Evolutionary conservation across 208 protist species (phyloP).

Genomic region (Leishmania martiniquensis): DNA sequence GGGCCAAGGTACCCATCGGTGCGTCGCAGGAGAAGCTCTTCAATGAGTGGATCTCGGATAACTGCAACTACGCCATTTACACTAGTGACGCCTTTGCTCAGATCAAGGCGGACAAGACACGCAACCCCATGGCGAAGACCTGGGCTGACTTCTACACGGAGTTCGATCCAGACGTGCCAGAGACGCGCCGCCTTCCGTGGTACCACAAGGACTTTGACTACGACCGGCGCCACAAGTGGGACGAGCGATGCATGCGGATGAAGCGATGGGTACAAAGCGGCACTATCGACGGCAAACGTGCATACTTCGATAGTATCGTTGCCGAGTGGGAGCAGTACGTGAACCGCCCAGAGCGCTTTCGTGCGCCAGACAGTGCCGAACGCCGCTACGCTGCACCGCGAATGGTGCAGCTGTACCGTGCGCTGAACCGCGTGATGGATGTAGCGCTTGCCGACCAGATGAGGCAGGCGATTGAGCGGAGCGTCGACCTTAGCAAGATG

Average conservation of each 20-base stretch:
- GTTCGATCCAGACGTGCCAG: conserved; percentile 87
- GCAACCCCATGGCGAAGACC: conserved; percentile 85
- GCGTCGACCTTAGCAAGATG: conserved; percentile 38
- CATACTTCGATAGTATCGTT: conserved; percentile 87
- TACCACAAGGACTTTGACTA: conserved; percentile 92
- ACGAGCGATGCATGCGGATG: conserved; percentile 93
- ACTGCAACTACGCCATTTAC: conserved; percentile 81
- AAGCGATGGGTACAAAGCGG: conserved; percentile 92
- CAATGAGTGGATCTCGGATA: conserved; percentile 90
- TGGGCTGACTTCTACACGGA: conserved; percentile 88
- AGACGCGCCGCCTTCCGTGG: conserved; percentile 86
- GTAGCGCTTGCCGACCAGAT: conserved; percentile 82
- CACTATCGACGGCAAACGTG: conserved; percentile 77
- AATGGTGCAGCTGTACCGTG: conserved; percentile 90
- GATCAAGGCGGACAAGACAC: conserved; percentile 77
- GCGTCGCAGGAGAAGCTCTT: conserved; percentile 73
- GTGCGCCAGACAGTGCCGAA: conserved; percentile 75
- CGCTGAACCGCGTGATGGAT: conserved; percentile 85
- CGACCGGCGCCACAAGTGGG: conserved; percentile 90
- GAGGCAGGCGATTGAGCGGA: conserved; percentile 27
- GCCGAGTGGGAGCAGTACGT: conserved; percentile 93
- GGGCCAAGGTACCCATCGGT: conserved; percentile 85
- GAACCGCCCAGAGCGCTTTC: conserved; percentile 85
- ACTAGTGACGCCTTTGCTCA: conserved; percentile 60
- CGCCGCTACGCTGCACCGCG: conserved; percentile 80